Conservation (phyloP, 164 flowering plant species). For the Warburgia ugandensis region DNA sequence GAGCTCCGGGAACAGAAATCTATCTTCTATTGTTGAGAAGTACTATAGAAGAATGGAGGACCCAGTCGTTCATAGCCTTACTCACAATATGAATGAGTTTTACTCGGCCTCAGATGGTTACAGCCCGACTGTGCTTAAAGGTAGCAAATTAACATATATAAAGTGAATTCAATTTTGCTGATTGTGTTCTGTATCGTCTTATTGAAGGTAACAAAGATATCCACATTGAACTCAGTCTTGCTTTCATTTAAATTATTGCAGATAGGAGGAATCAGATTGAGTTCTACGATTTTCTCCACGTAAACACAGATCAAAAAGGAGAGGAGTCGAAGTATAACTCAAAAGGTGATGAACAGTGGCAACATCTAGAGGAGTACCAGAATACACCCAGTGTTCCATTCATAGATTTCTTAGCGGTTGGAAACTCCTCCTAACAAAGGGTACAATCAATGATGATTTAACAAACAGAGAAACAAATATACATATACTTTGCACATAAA, state of each 20-base stretch:
- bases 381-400: slow-evolving; percentile 22
- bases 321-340: slow-evolving; percentile 44
- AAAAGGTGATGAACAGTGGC: slow-evolving; percentile 44
- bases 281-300: slow-evolving; percentile 64
- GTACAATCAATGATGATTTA: too few relatives aligned
- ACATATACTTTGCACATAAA: too few relatives aligned
- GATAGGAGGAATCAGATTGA: slow-evolving; percentile 29
- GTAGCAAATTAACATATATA: slow-evolving; percentile 7
- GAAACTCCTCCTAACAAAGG: too few relatives aligned
- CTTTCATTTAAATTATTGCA: slow-evolving; percentile 15
- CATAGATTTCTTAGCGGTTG: slow-evolving; percentile 52
- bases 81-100: slow-evolving; percentile 2
- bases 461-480: too few relatives aligned
- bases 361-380: slow-evolving; percentile 22
- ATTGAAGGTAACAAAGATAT: neutral
- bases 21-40: slow-evolving; percentile 15
- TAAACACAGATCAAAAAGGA: slow-evolving; percentile 42
- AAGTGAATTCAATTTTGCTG: neutral
- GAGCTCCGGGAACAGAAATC: slow-evolving; percentile 9
- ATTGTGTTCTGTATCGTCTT: neutral
- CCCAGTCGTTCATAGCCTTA: slow-evolving; percentile 9
- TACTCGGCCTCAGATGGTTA: slow-evolving; percentile 4
- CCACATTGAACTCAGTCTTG: neutral
- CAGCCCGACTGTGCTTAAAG: slow-evolving; percentile 5
- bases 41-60: slow-evolving; percentile 8